Evolutionary conservation across 1,139 yeast genomes (phyloP), one percentile per base, ranked within the genome.

Genomic region (Keqinozyma sinolaborantium): DNA sequence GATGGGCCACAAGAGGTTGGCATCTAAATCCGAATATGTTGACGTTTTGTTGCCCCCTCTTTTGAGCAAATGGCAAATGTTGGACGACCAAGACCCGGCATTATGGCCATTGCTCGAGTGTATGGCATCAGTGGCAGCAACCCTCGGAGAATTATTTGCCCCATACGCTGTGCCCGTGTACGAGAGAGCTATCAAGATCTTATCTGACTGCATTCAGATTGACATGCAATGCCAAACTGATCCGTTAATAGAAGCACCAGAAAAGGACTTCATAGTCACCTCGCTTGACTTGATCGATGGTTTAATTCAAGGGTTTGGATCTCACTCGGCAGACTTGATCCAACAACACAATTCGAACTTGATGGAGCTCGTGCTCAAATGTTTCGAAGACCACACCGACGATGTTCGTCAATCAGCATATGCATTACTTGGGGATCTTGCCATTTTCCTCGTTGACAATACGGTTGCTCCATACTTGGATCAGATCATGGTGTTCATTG

Each of bases 341-440:
- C 62, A 52, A 31, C 65, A 60, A 28, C 50, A 50, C 33, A 44
- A 47, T 13, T 48, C 57, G 3, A 70, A 83, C 15, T 53, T 90
- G 38, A 70, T 84, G 65, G 80, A 76, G 27, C 60, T 90, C 38
- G 51, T 92, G 36, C 51, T 83, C 28, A 70, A 77, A 31, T 84
- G 95, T 53, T 70, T 88, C 43, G 83, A 81, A 41, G 96, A 88
- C 53, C 74, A 77, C 14, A 73, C 71, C 21, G 80, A 79, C 42
- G 97, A 92, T 53, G 97, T 92, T 16, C 76, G 97, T 44, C 98
- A 92, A 60, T 80, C 90, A 35, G 86, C 95, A 1, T 88, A 82
- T 61, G 97, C 97, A 0, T 62, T 92, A 29, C 56, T 92, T 18
- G 98, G 98, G 24, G 98, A 92, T 54, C 72, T 83, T 63, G 85